These are phyloP conservation scores for Hyaloscypha bicolor DNA, from an alignment of 495 filamentous ascomycete genomes.

Conservation along the genomic window DNA sequence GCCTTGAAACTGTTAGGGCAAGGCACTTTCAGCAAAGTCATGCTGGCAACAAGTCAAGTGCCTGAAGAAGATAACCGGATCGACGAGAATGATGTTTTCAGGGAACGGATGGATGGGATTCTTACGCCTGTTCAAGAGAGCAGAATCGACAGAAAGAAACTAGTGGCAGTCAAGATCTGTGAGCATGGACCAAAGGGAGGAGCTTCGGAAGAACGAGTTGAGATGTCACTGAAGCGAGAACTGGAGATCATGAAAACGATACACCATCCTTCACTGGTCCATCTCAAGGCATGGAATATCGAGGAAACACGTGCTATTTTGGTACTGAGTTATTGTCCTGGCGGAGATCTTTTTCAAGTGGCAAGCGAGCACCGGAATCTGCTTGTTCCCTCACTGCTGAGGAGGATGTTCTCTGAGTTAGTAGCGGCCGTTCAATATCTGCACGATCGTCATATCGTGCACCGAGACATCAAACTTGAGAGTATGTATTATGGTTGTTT, in stretches of 20 bases:
- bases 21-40: constrained; percentile 93
- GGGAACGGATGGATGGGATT: constrained; percentile 29
- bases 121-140: constrained; percentile 35
- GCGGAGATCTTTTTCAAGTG: constrained; percentile 93
- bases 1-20: constrained; percentile 82
- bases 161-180: constrained; percentile 95
- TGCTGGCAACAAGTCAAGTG: constrained; percentile 71
- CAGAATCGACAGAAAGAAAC: constrained; percentile 53
- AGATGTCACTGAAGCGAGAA: constrained; percentile 91
- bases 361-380: constrained; percentile 67
- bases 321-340: constrained; percentile 88
- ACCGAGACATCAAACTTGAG: constrained; percentile 97
- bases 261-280: constrained; percentile 85
- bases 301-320: constrained; percentile 79
- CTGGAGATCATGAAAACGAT: constrained; percentile 87
- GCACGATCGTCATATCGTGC: constrained; percentile 83
- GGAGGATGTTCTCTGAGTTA: constrained; percentile 88
- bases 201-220: constrained; percentile 82
- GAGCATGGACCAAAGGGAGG: constrained; percentile 92
- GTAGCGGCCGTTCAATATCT: constrained; percentile 84
- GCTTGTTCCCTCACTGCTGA: constrained; percentile 68
- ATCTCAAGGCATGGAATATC: constrained; percentile 85
- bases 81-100: constrained; percentile 40
- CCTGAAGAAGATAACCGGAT: constrained; percentile 41
- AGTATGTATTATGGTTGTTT: constrained; percentile 59